phyloP scores from a whole-genome alignment of 2,329 filamentous ascomycete genomes.

The Leptodontidium sp. region DNA sequence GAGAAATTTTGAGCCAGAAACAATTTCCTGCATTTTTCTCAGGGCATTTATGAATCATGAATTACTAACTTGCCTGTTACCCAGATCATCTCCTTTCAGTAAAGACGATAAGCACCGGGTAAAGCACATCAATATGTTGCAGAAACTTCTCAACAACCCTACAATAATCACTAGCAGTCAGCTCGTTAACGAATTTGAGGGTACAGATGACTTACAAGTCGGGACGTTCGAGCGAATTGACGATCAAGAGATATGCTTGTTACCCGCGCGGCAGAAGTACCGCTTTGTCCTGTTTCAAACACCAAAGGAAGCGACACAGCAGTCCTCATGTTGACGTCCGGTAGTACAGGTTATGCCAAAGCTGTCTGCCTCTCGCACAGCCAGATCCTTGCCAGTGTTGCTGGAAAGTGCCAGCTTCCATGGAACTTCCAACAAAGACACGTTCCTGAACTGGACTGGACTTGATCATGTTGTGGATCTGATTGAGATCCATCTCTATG shows the following conservation, averaged over 20 bases:
- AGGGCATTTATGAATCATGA: background rate
- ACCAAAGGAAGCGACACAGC: slow-evolving; percentile 39
- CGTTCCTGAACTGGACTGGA: slow-evolving; percentile 51
- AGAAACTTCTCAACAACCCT: slow-evolving; percentile 39
- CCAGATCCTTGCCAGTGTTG: slow-evolving; percentile 52
- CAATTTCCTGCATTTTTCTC: background rate
- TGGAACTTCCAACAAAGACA: slow-evolving; percentile 22
- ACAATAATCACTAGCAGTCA: slow-evolving; percentile 40
- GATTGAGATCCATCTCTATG: slow-evolving; percentile 59
- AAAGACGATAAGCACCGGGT: slow-evolving; percentile 42
- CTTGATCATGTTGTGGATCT: slow-evolving; percentile 63
- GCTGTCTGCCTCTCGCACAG: slow-evolving; percentile 55
- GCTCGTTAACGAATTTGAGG: slow-evolving; percentile 33
- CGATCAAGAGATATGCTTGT: background rate
- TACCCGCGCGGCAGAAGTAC: background rate
- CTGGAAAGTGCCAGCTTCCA: slow-evolving; percentile 24
- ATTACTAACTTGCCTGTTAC: background rate
- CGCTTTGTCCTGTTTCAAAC: background rate
- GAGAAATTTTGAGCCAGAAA: background rate
- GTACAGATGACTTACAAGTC: slow-evolving; percentile 24
- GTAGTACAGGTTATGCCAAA: slow-evolving; percentile 59
- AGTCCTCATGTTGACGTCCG: slow-evolving; percentile 60
- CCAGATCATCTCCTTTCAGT: slow-evolving; percentile 48
- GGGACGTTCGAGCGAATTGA: slow-evolving; percentile 15
- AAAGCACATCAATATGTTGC: slow-evolving; percentile 46